Evolutionary conservation across 2,329 filamentous ascomycete genomes (phyloP), one percentile per base, ranked within the genome.

Genomic region (Lasiodiplodia citricola): DNA sequence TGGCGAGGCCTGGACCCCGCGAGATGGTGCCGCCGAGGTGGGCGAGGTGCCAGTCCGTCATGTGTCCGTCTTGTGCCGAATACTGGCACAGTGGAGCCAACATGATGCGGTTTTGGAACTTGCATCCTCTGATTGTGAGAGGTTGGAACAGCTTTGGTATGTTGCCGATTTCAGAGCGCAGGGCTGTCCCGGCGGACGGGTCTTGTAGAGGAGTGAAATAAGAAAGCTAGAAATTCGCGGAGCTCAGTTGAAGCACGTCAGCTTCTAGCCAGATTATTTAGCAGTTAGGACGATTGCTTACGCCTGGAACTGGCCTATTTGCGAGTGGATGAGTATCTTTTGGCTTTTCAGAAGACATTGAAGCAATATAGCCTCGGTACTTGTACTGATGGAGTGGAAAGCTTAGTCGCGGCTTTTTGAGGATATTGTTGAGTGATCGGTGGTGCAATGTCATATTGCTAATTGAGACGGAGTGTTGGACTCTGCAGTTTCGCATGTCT

Each of bases 1-100:
- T 87, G 60, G 91, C 83, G 21, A 97, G 83, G 1, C 88, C 91
- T 0, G 92, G 90, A 13, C 94, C 94, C 68, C 91, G 88, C 69
- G 91, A 85, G 25, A 92, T 87, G 73, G 94, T 94, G 70, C 92
- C 90, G 68, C 93, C 92, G 25, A 95, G 84, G 75, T 97, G 94
- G 16, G 93, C 89, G 58, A 95, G 83, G 79, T 97, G 93, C 87
- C 90, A 97, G 76, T 91, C 86, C 1, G 91, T 94, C 71, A 91
- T 83, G 79, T 96, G 91, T 50, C 94, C 90, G 76, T 91, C 86
- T 52, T 90, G 76, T 16, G 89, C 87, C 6, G 85, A 88, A 80
- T 92, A 92, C 77, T 91, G 89, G 77, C 90, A 92, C 3, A 91
- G 80, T 0, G 89, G 89, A 2, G 87, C 85, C 10, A 90, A 80